Conservation (phyloP, 164 flowering plant genomes). For the Magnolia changhungtana region DNA sequence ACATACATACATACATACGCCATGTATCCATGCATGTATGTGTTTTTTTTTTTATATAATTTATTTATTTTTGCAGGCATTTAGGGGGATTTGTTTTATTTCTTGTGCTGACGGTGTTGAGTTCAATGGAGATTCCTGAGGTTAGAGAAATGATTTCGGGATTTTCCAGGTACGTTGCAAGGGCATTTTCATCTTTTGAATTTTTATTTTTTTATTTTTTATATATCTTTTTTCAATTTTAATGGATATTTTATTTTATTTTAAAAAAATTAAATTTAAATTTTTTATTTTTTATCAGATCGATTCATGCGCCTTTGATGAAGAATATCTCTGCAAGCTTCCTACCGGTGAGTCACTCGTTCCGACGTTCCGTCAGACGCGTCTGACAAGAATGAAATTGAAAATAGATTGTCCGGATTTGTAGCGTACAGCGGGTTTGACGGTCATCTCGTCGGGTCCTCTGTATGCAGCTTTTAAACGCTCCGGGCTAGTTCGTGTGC, state of each 20-base stretch:
- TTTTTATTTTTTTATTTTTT: no score
- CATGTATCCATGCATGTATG: not conserved
- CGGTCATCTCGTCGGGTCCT: no score
- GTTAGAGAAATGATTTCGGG: conserved; percentile 14
- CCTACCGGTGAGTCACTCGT: conserved; percentile 16
- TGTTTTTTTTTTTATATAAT: not conserved
- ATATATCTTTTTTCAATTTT: not conserved
- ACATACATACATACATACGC: not conserved
- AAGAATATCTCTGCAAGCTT: conserved; percentile 21
- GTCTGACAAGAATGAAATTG: not conserved
- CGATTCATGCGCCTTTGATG: conserved; percentile 12
- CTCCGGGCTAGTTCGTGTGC: no score
- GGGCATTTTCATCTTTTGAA: not conserved
- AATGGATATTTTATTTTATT: not conserved
- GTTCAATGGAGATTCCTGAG: conserved; percentile 40
- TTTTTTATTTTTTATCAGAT: conserved; percentile 6
- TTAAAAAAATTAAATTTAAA: not conserved
- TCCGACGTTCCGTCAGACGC: not conserved
- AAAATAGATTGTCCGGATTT: no score
- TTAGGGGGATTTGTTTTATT: conserved; percentile 76
- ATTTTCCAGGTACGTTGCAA: conserved; percentile 21
- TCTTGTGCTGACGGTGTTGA: conserved; percentile 47
- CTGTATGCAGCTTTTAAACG: no score
- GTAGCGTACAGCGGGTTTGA: no score
- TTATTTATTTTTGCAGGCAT: conserved; percentile 50